Base-by-base conservation (phyloP, 2,329 filamentous ascomycete genomes). In the Pseudogymnoascus sp. region DNA sequence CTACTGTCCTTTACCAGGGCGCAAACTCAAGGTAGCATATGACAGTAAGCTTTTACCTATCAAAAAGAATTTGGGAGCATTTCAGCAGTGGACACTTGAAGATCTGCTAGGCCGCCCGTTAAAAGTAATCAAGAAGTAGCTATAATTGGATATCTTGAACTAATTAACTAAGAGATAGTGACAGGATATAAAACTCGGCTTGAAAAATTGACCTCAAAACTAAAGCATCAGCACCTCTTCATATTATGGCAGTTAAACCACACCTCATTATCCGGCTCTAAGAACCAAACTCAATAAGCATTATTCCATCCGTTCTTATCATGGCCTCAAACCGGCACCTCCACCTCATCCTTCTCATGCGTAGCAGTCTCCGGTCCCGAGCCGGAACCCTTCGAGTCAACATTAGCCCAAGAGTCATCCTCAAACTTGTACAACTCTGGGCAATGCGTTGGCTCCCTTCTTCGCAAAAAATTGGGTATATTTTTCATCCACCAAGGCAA, bases 401-500 rank as follows among this genome's bases (percentile, higher is more conserved):
- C 59, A 60, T 62, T 62, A 56, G 63, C 63, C 12, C 55, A 62
- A 23, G 45, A 28, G 26, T 61, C 61, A 1, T 63, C 59, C 58
- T 63, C 63, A 33, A 65, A 65, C 23, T 65, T 61, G 38, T 65
- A 63, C 5, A 65, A 37, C 30, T 62, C 60, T 5, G 61, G 60
- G 13, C 62, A 64, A 7, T 23, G 26, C 3, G 48, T 52, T 8
- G 45, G 45, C 45, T 52, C 26, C 45, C 45, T 52, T 6, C 37
- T 41, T 2, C 33, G 37, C 10, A 52, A 1, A 5, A 52, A 52
- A 8, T 52, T 55, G 1, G 45, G 45, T 10, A 52, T 52, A 13
- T 52, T 52, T 67, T 78, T 82, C 66, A 82, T 69, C 79, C 80
- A 86, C 73, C 78, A 87, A 0, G 84, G 84, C 21, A 85, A 68